Evolutionary conservation across 1,284 basidiomycete species (phyloP).

Genomic region (Ustilago sp.): DNA sequence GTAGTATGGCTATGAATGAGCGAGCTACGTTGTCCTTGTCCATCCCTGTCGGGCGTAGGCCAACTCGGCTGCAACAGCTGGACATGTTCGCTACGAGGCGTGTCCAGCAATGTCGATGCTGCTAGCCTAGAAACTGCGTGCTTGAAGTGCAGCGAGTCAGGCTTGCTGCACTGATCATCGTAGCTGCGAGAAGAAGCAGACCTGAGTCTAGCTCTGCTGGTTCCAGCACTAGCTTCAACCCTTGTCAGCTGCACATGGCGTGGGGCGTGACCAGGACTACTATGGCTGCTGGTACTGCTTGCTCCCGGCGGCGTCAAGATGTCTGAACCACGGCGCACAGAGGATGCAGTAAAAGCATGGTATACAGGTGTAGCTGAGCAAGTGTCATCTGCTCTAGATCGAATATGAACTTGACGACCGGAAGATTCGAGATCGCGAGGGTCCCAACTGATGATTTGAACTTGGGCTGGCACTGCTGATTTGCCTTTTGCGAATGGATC

Average conservation of each 20-base stretch:
- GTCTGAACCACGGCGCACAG: background rate
- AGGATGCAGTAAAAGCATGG: constrained; percentile 10
- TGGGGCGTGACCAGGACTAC: background rate
- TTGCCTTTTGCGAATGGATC: constrained; percentile 9
- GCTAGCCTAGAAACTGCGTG: background rate
- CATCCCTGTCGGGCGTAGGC: background rate
- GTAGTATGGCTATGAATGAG: background rate
- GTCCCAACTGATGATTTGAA: constrained; percentile 41
- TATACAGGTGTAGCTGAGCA: constrained; percentile 2
- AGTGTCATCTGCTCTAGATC: background rate
- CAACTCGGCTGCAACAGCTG: constrained; percentile 8
- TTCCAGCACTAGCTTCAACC: background rate
- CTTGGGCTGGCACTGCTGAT: constrained; percentile 12
- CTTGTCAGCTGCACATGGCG: background rate
- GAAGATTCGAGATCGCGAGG: constrained; percentile 2
- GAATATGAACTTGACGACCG: constrained; percentile 17
- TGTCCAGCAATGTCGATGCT: constrained; percentile 3
- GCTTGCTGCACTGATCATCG: background rate
- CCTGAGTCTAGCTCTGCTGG: background rate
- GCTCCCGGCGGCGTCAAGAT: background rate
- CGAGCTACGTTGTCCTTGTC: background rate
- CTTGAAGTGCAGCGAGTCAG: constrained; percentile 1
- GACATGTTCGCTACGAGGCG: constrained; percentile 17
- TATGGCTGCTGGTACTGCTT: background rate
- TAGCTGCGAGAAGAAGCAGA: constrained; percentile 6